These are phyloP conservation scores for Xylaria castorea DNA, from an alignment of 495 filamentous ascomycete species.

Conservation along the genomic window DNA sequence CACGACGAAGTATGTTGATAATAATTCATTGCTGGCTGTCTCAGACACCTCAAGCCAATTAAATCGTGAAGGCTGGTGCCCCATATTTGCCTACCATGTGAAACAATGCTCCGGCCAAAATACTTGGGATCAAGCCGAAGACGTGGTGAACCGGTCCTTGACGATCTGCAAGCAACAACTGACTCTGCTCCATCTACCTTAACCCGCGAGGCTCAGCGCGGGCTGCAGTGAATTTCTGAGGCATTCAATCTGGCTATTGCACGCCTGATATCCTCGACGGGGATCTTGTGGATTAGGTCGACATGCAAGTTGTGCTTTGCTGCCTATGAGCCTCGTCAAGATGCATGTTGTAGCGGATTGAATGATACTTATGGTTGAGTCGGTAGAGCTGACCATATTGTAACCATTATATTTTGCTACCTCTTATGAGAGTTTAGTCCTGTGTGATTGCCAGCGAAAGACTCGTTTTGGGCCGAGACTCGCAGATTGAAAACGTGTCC, in stretches of 20 bases:
- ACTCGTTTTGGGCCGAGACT: not conserved
- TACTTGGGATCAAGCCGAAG: not conserved
- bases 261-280: not conserved
- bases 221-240: not conserved
- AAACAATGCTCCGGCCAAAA: slow-evolving; percentile 6
- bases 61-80: not conserved
- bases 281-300: not conserved
- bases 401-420: not conserved
- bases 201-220: not conserved
- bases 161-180: not conserved
- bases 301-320: not conserved
- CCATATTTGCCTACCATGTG: not conserved
- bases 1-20: not conserved
- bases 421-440: not conserved
- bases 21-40: slow-evolving; percentile 2
- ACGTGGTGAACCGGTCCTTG: not conserved
- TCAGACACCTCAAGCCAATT: not conserved
- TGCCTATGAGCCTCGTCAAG: not conserved
- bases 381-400: not conserved
- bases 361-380: not conserved
- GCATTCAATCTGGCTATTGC: not conserved
- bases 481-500: not conserved
- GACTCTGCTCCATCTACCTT: not conserved
- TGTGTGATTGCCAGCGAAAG: not conserved
- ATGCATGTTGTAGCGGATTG: not conserved